phyloP scores from a whole-genome alignment of 305 asterid species.

The Fraxinus nigra region DNA sequence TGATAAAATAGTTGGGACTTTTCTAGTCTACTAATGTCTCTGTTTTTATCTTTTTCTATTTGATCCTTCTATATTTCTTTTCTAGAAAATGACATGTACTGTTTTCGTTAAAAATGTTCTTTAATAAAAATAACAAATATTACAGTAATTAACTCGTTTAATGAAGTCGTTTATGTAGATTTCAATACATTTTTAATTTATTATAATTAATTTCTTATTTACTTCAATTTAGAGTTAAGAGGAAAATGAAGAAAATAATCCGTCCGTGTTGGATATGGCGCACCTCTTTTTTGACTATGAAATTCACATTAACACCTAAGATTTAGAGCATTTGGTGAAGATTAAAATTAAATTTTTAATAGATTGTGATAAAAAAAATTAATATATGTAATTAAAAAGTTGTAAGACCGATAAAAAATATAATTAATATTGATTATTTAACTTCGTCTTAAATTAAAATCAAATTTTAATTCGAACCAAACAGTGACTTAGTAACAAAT shows the following conservation, averaged over 20 bases:
- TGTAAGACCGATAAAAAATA: no score
- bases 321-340: no score
- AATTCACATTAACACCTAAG: not conserved
- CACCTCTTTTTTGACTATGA: not conserved
- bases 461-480: no score
- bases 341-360: no score
- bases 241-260: no score
- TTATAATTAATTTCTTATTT: not conserved
- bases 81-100: not conserved
- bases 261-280: not conserved
- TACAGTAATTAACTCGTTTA: not conserved
- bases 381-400: no score
- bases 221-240: not conserved
- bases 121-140: not conserved
- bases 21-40: not conserved
- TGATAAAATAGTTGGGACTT: not conserved
- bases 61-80: no score
- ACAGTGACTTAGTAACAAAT: not conserved
- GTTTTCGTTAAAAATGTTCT: not conserved
- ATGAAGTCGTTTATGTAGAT: not conserved
- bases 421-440: no score
- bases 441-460: no score
- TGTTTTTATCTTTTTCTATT: not conserved
- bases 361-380: no score
- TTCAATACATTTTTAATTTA: no score